These are phyloP conservation scores for Sporothrix schenckii DNA, from an alignment of 2,329 filamentous ascomycete species.

Conservation along the genomic window DNA sequence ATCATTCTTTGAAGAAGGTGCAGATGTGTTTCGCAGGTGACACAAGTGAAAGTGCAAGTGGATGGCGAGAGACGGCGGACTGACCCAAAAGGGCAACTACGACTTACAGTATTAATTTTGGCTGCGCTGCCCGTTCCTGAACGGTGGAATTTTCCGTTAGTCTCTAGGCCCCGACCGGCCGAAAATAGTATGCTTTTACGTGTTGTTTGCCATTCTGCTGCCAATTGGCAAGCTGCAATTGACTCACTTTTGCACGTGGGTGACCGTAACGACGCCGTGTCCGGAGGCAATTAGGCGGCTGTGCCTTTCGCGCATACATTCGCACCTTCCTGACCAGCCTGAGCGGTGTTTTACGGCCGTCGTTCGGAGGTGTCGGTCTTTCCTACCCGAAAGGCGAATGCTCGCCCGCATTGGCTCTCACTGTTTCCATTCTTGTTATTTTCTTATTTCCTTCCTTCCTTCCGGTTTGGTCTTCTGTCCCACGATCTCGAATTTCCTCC, in stretches of 20 bases:
- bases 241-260: slow-evolving; percentile 25
- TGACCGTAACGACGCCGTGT: slow-evolving; percentile 3
- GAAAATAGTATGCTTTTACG: slow-evolving; percentile 5
- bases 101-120: slow-evolving; percentile 5
- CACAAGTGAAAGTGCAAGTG: not conserved
- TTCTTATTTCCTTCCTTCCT: not conserved
- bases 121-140: not conserved
- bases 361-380: slow-evolving; percentile 22
- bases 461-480: not conserved
- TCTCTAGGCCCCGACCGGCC: not conserved
- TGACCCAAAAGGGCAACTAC: slow-evolving; percentile 26
- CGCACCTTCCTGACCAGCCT: slow-evolving; percentile 7
- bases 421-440: not conserved
- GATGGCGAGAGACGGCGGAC: not conserved
- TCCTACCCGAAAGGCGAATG: slow-evolving; percentile 9
- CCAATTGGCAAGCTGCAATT: slow-evolving; percentile 4
- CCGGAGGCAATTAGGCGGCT: not conserved
- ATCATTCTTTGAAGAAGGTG: not conserved
- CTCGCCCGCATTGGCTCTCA: not conserved
- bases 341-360: slow-evolving; percentile 15
- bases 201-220: not conserved
- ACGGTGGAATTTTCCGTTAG: slow-evolving; percentile 2
- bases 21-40: not conserved
- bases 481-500: too few species aligned
- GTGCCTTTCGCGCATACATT: slow-evolving; percentile 1